phyloP scores from a whole-genome alignment of 768 basidiomycete species.

The Clitopilus hobsonii region DNA sequence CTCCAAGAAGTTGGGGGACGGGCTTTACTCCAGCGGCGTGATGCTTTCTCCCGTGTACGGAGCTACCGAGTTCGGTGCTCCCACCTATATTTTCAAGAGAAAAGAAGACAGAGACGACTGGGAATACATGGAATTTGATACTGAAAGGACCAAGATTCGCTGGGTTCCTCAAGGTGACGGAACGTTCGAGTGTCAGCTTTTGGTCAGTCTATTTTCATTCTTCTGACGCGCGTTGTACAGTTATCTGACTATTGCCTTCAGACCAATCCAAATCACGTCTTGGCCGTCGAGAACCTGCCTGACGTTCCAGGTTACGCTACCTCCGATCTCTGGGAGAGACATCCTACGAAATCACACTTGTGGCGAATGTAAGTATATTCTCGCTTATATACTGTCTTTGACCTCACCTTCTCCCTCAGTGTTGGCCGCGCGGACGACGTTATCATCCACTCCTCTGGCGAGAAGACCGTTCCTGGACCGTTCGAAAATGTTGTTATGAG shows the following conservation, averaged over 20 bases:
- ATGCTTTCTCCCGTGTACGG: constrained; percentile 8
- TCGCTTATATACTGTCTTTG: not conserved
- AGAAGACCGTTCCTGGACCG: constrained; percentile 26
- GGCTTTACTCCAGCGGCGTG: constrained; percentile 8
- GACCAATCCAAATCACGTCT: constrained; percentile 20
- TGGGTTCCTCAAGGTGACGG: constrained; percentile 26
- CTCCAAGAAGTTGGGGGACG: constrained; percentile 8
- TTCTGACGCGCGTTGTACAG: not conserved
- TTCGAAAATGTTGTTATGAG: constrained; percentile 18
- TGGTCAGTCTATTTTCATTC: constrained; percentile 19
- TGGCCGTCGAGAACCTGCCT: constrained; percentile 27
- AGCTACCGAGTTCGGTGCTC: constrained; percentile 13
- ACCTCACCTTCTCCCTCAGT: constrained; percentile 8
- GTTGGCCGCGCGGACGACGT: constrained; percentile 29
- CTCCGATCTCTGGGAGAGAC: constrained; percentile 36
- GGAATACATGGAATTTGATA: constrained; percentile 10
- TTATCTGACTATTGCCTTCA: constrained; percentile 11
- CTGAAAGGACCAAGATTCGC: constrained; percentile 14
- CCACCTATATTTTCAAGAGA: constrained; percentile 1
- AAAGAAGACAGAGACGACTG: constrained; percentile 15
- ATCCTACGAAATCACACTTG: constrained; percentile 35
- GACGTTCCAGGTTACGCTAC: constrained; percentile 37
- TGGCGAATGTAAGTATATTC: constrained; percentile 34
- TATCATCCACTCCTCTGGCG: constrained; percentile 23
- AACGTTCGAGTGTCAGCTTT: constrained; percentile 28